These are phyloP conservation scores for Bryoerythrophyllum caledonicum DNA, from an alignment of 225 moss, liverwort and hornwort genomes.

Conservation along the genomic window DNA sequence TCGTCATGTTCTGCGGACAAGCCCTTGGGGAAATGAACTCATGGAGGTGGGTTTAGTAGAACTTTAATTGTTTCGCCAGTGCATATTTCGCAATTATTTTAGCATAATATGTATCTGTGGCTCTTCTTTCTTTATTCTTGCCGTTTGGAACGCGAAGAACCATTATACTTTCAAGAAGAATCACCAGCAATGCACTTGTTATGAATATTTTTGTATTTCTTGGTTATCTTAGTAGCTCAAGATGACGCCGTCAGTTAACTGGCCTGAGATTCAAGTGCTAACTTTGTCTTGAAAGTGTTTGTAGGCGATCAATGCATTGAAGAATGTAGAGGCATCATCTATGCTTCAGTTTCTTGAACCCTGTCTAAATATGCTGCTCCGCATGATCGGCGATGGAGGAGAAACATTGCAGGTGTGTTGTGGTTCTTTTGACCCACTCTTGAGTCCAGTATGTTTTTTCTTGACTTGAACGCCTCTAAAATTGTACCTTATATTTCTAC, in stretches of 20 bases:
- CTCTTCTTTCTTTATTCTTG: conserved; percentile 13
- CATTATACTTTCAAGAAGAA: background rate
- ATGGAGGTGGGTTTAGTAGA: conserved; percentile 70
- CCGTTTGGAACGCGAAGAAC: conserved; percentile 13
- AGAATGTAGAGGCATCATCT: conserved; percentile 91
- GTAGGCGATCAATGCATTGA: conserved; percentile 95
- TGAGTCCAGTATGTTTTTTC: background rate
- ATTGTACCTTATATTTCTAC: background rate
- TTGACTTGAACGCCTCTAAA: background rate
- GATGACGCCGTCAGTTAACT: background rate
- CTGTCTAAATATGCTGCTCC: conserved; percentile 94
- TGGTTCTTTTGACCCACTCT: background rate
- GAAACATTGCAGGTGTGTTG: conserved; percentile 87
- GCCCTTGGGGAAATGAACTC: conserved; percentile 98
- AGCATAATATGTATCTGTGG: background rate
- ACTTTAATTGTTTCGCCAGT: conserved; percentile 2
- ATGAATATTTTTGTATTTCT: conserved; percentile 35
- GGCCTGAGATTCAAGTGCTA: conserved; percentile 10
- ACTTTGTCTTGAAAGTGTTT: conserved; percentile 23
- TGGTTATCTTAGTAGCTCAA: conserved; percentile 10
- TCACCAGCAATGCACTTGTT: conserved; percentile 3
- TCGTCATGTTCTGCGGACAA: conserved; percentile 87
- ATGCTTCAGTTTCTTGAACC: conserved; percentile 99
- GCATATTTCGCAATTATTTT: background rate
- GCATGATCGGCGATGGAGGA: conserved; percentile 98